phyloP scores from a whole-genome alignment of 352 stramenopile genomes.

The Phytophthora podocarpi region DNA sequence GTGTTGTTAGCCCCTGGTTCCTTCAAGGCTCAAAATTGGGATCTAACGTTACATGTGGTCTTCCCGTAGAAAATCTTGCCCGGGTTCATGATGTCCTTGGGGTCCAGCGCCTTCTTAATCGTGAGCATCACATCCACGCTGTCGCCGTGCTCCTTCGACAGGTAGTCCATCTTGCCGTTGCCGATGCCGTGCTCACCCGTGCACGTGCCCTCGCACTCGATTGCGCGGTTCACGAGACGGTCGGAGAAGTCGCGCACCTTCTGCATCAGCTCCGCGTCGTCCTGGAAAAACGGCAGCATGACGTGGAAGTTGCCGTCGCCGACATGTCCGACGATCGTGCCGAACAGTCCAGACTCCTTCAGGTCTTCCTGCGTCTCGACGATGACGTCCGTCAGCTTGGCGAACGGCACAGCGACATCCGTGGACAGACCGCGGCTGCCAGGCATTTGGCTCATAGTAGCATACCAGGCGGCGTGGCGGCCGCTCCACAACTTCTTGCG shows the following conservation, averaged over 20 bases:
- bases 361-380: slow-evolving; percentile 93
- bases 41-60: no score
- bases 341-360: slow-evolving; percentile 86
- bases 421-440: slow-evolving; percentile 90
- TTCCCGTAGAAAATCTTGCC: slow-evolving; percentile 94
- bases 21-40: background rate
- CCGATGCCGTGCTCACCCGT: slow-evolving; percentile 98
- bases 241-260: slow-evolving; percentile 91
- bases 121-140: slow-evolving; percentile 93
- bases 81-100: slow-evolving; percentile 97
- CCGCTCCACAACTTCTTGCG: slow-evolving; percentile 86
- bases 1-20: background rate
- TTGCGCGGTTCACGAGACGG: slow-evolving; percentile 80
- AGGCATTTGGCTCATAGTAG: slow-evolving; percentile 80
- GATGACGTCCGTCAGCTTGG: slow-evolving; percentile 93
- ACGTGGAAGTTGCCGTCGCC: slow-evolving; percentile 99
- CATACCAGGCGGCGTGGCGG: slow-evolving; percentile 87
- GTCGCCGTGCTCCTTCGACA: slow-evolving; percentile 91
- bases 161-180: slow-evolving; percentile 94
- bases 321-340: slow-evolving; percentile 92
- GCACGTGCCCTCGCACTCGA: slow-evolving; percentile 94
- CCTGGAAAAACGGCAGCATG: slow-evolving; percentile 92
- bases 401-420: slow-evolving; percentile 97
- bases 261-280: slow-evolving; percentile 85
- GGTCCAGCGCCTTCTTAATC: slow-evolving; percentile 96